These are phyloP conservation scores for Botrytis cinerea DNA, from an alignment of 2,329 filamentous ascomycete genomes.

Conservation along the genomic window DNA sequence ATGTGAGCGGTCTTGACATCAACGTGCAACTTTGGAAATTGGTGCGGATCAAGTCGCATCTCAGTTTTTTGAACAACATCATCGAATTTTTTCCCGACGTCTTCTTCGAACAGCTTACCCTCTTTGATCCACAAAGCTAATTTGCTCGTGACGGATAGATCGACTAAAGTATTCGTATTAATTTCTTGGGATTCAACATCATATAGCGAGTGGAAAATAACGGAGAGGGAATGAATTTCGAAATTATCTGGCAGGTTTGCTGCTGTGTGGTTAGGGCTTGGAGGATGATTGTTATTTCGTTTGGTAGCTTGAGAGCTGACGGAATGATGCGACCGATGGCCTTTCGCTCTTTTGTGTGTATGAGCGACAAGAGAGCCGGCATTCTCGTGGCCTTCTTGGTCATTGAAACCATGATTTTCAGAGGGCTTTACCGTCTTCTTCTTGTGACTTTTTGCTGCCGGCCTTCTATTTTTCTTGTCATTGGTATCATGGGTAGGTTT, in stretches of 20 bases:
- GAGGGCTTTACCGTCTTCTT: slow-evolving; percentile 75
- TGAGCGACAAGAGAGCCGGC: slow-evolving; percentile 48
- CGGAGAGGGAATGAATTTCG: slow-evolving; percentile 68
- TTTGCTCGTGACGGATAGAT: slow-evolving; percentile 71
- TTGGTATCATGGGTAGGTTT: slow-evolving; percentile 49
- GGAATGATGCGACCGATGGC: slow-evolving; percentile 77
- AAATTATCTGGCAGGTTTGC: slow-evolving; percentile 64
- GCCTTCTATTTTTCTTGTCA: slow-evolving; percentile 74
- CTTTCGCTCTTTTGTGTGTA: slow-evolving; percentile 80
- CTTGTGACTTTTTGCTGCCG: slow-evolving; percentile 78
- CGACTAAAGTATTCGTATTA: slow-evolving; percentile 76
- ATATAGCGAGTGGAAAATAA: slow-evolving; percentile 74
- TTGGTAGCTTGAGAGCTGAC: slow-evolving; percentile 65
- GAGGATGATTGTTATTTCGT: slow-evolving; percentile 58
- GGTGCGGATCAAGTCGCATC: slow-evolving; percentile 32
- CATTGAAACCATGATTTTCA: slow-evolving; percentile 64
- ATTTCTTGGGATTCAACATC: slow-evolving; percentile 60
- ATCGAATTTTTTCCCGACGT: slow-evolving; percentile 62
- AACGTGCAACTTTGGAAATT: slow-evolving; percentile 39
- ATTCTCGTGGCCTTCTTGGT: slow-evolving; percentile 53
- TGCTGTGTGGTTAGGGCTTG: slow-evolving; percentile 77
- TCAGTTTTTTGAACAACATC: slow-evolving; percentile 65
- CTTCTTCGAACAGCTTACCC: slow-evolving; percentile 64
- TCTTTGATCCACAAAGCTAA: slow-evolving; percentile 80
- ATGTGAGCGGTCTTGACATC: slow-evolving; percentile 32